These are phyloP conservation scores for Colletotrichum truncatum DNA, from an alignment of 2,329 filamentous ascomycete genomes.

Conservation along the genomic window DNA sequence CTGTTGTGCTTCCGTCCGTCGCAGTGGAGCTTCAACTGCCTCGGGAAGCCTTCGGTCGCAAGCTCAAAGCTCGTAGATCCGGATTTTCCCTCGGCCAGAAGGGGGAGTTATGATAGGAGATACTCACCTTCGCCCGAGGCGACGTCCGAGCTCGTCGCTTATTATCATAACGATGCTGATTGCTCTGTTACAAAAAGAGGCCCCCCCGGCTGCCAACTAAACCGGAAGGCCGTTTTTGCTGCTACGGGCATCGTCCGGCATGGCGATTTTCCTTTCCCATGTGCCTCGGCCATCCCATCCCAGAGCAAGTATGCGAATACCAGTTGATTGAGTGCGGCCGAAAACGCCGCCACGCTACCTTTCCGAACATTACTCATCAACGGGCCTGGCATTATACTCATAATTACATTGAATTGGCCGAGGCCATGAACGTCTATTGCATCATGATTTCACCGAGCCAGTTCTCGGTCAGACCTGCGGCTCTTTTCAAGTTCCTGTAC, in stretches of 20 bases:
- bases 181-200: background rate
- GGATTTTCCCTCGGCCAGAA: conserved; percentile 18
- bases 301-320: no score
- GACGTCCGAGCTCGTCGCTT: conserved; percentile 4
- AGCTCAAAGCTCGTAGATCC: conserved; percentile 29
- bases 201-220: background rate
- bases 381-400: no score
- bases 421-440: no score
- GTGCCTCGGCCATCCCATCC: background rate
- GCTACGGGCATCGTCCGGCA: background rate
- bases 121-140: conserved; percentile 6
- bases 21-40: background rate
- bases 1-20: conserved; percentile 8
- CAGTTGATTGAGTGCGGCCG: no score
- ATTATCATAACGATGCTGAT: background rate
- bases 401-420: no score
- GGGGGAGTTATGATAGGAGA: conserved; percentile 31
- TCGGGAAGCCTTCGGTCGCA: conserved; percentile 29
- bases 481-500: background rate
- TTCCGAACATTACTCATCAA: no score
- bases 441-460: background rate
- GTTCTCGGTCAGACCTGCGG: background rate
- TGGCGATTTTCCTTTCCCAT: background rate
- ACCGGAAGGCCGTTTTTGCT: background rate
- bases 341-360: no score